These are phyloP conservation scores for Corylus americana DNA, from an alignment of 306 rosid genomes.

Conservation along the genomic window DNA sequence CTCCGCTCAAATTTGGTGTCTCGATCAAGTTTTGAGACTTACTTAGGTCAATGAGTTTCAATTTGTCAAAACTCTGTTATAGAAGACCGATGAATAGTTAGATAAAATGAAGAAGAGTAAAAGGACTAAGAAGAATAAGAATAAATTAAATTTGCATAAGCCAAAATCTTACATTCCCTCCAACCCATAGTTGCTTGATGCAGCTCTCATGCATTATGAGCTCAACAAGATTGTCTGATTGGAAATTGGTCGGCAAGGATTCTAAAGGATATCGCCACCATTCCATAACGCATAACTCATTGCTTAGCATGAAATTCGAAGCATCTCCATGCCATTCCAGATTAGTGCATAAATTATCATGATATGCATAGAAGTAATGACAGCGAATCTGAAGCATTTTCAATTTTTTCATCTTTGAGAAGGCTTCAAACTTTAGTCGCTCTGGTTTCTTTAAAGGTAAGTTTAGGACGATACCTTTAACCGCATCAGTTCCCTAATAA, in stretches of 20 bases:
- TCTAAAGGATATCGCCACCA: conserved; percentile 25
- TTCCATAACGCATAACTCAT: conserved; percentile 13
- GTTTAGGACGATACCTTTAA: conserved; percentile 21
- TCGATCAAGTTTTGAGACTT: conserved; percentile 12
- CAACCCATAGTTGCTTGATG: conserved; percentile 3
- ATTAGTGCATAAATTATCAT: no score
- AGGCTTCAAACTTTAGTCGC: no score
- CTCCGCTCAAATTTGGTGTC: conserved; percentile 8
- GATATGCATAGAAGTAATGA: no score
- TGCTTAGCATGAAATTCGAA: conserved; percentile 5
- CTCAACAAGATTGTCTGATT: conserved; percentile 20
- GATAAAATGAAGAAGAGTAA: no score
- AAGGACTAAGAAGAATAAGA: neutral
- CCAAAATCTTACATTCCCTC: conserved; percentile 4
- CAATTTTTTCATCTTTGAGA: no score
- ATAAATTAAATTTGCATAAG: neutral
- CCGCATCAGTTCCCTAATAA: conserved; percentile 27
- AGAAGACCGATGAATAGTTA: no score
- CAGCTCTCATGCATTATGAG: conserved; percentile 19
- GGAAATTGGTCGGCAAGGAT: conserved; percentile 13
- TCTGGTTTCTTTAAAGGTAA: conserved; percentile 7
- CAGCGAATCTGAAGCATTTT: no score
- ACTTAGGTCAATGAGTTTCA: conserved; percentile 27
- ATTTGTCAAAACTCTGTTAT: conserved; percentile 9
- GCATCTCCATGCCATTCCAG: no score